Evolutionary conservation across 805 yeast genomes (phyloP), one percentile per base, ranked within the genome.

Genomic region (Yamadazyma kitorensis): DNA sequence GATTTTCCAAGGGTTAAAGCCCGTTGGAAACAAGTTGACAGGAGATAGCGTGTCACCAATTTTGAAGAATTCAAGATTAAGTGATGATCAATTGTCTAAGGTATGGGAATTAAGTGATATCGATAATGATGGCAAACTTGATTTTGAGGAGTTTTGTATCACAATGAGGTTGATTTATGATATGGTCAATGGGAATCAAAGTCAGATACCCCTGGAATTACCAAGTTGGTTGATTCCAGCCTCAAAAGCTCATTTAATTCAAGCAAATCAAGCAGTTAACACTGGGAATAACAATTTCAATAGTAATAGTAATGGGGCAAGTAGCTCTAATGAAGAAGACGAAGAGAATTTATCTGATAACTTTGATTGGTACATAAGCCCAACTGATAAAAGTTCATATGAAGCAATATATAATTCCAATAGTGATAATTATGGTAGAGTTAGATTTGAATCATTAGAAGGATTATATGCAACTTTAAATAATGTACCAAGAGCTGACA

Each of bases 331-430:
- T 41, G 78, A 76, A 34, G 87, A 82, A 31, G 91, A 82, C 27
- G 78, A 80, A 25, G 75, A 77, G 15, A 55, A 71, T 19, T 60
- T 78, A 32, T 69, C 80, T 28, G 72, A 78, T 24, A 86, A 80
- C 49, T 86, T 93, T 53, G 96, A 89, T 55, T 93, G 98, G 98
- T 93, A 93, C 62, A 88, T 93, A 45, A 80, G 96, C 4, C 98
- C 97, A 15, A 73, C 80, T 7, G 98, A 93, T 51, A 78, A 80
- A 52, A 48, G 76, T 2, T 75, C 82, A 11, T 93, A 93, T 60
- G 91, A 86, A 52, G 69, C 82, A 20, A 77, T 93, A 21, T 85
- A 88, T 55, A 68, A 80, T 24, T 72, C 82, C 17, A 79, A 86
- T 34, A 64, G 84, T 33, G 97, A 91, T 61, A 64, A 72, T 21